A percentile compares a stretch with the other conserved stretches of the same genome.
These are phyloP conservation scores for Trametes pubescens DNA, from an alignment of 1,284 basidiomycete species.

Conservation along the genomic window DNA sequence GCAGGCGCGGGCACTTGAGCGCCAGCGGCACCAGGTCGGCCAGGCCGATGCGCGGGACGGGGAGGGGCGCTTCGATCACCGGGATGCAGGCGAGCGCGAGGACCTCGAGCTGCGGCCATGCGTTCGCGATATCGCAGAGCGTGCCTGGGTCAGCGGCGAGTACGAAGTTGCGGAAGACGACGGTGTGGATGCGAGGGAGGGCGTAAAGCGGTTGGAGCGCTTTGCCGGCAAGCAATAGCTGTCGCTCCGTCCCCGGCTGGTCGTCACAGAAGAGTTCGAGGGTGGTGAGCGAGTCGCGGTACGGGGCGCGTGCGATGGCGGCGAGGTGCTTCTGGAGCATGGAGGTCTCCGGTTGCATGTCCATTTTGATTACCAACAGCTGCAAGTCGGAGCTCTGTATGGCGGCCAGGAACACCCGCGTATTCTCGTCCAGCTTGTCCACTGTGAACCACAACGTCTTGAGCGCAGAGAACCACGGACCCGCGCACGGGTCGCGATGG, in stretches of 20 bases:
- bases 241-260: no score
- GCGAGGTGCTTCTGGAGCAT: not conserved
- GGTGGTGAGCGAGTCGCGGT: not conserved
- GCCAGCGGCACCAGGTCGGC: constrained; percentile 5
- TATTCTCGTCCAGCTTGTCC: no score
- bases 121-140: not conserved
- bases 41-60: not conserved
- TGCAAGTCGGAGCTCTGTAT: not conserved
- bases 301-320: not conserved
- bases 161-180: not conserved
- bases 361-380: not conserved
- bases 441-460: not conserved
- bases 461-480: no score
- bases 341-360: not conserved
- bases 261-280: constrained; percentile 1
- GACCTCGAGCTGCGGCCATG: not conserved
- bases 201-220: not conserved
- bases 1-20: not conserved
- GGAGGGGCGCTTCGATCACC: no score
- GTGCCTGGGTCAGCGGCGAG: not conserved
- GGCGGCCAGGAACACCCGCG: no score
- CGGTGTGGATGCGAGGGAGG: not conserved
- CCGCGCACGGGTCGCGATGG: not conserved
- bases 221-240: not conserved
- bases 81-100: not conserved